These are phyloP conservation scores for Rubia yunnanensis DNA, from an alignment of 257 asterid genomes.

Conservation along the genomic window DNA sequence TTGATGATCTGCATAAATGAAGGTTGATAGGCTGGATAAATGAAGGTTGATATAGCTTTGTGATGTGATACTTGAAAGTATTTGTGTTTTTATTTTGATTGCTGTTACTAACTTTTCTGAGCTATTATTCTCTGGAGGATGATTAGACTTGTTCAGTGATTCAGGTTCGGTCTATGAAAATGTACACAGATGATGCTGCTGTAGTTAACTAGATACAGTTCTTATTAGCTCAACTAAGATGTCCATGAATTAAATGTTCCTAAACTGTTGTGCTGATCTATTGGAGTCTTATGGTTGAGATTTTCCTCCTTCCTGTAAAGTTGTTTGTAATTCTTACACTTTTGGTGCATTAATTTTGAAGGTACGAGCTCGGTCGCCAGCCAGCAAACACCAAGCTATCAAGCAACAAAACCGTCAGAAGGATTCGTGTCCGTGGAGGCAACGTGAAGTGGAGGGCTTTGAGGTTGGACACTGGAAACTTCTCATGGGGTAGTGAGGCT, in stretches of 20 bases:
- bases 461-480: slow-evolving; percentile 37
- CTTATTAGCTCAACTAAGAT: too few species aligned
- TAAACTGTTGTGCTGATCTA: background rate
- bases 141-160: background rate
- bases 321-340: background rate
- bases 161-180: too few species aligned
- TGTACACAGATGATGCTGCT: too few species aligned
- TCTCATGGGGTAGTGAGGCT: slow-evolving; percentile 41
- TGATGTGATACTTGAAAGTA: too few species aligned
- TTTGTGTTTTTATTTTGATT: too few species aligned
- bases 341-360: background rate
- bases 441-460: slow-evolving; percentile 41
- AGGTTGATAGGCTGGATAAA: too few species aligned
- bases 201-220: too few species aligned
- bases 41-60: too few species aligned
- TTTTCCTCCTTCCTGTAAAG: background rate
- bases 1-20: background rate
- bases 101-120: too few species aligned
- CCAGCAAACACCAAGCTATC: slow-evolving; percentile 37
- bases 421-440: slow-evolving; percentile 36
- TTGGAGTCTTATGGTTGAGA: background rate
- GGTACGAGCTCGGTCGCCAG: slow-evolving; percentile 43
- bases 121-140: too few species aligned
- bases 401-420: slow-evolving; percentile 29
- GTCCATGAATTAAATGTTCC: too few species aligned